phyloP scores from a whole-genome alignment of 2,329 filamentous ascomycete species.

The Trichoderma sp. region DNA sequence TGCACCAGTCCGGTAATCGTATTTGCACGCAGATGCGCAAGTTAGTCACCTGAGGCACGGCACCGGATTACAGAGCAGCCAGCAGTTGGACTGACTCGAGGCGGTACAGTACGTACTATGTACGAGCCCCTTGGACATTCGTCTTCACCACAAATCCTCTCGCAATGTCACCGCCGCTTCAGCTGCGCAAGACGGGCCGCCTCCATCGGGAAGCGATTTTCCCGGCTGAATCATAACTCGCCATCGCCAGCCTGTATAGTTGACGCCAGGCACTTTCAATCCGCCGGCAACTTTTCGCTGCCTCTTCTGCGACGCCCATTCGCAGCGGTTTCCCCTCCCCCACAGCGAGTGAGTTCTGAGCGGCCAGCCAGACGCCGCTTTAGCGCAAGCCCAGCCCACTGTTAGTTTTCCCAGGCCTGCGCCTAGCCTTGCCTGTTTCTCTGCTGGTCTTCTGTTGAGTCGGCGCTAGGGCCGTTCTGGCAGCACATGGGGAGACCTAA shows the following conservation, averaged over 20 bases:
- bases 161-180: not conserved
- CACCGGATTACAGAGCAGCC: not conserved
- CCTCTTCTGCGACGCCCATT: not conserved
- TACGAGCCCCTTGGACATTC: not conserved
- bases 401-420: conserved; percentile 6
- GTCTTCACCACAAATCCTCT: not conserved
- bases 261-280: not conserved
- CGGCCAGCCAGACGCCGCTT: not conserved
- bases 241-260: not conserved
- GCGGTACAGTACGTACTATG: not conserved
- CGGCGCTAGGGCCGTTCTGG: conserved; percentile 16
- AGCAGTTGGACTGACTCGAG: not conserved
- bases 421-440: conserved; percentile 10
- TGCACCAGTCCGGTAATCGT: not conserved
- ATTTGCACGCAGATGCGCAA: not conserved
- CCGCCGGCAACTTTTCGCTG: not conserved
- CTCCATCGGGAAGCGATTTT: not conserved
- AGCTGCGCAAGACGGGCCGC: not conserved
- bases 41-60: not conserved
- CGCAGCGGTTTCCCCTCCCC: conserved; percentile 7
- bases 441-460: not conserved
- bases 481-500: not conserved
- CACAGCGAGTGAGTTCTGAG: conserved; percentile 7
- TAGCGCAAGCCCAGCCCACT: conserved; percentile 5
- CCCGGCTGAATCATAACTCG: not conserved